phyloP scores from a whole-genome alignment of 169 alveolate species.

The Besnoitia besnoiti region DNA sequence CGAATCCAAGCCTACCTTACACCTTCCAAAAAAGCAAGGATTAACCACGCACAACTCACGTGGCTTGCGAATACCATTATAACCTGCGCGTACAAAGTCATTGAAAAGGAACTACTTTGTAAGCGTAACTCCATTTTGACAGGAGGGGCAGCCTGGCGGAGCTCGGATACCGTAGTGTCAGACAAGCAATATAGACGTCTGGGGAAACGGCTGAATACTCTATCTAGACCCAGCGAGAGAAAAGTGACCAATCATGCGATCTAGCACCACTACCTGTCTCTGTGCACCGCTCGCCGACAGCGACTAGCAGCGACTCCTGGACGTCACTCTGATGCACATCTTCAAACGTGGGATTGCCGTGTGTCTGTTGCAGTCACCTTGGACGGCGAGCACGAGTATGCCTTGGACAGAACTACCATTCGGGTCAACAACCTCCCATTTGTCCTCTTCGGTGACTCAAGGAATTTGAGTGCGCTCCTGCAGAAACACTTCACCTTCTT shows the following conservation, averaged over 20 bases:
- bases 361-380: conserved; percentile 6
- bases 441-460: neutral
- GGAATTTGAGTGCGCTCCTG: neutral
- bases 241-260: too few relatives aligned
- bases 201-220: too few relatives aligned
- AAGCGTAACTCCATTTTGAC: too few relatives aligned
- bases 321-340: too few relatives aligned
- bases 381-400: neutral
- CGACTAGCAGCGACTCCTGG: too few relatives aligned
- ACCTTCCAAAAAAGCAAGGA: neutral
- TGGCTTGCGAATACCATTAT: neutral
- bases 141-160: too few relatives aligned
- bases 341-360: too few relatives aligned
- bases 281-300: too few relatives aligned
- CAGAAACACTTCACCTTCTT: neutral
- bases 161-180: too few relatives aligned
- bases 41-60: neutral
- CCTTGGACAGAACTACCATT: neutral
- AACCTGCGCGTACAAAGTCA: neutral
- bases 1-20: neutral
- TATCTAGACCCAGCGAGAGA: too few relatives aligned
- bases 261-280: too few relatives aligned
- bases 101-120: neutral
- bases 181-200: too few relatives aligned
- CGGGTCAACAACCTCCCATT: conserved; percentile 8